phyloP scores from a whole-genome alignment of 129 eudicot genomes.

The Artemisia tridentata region DNA sequence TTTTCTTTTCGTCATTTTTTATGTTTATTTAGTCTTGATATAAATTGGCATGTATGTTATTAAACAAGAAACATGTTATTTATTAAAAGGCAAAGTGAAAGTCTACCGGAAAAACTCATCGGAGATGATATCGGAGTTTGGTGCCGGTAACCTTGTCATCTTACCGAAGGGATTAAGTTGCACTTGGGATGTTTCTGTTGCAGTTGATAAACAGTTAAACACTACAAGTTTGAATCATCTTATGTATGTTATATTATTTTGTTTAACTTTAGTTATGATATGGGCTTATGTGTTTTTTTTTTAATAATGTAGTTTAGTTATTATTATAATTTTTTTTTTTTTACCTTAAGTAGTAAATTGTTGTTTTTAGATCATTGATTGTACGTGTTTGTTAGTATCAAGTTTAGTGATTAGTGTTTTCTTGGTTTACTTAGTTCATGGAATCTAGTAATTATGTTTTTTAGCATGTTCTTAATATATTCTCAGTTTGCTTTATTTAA shows the following conservation, averaged over 20 bases:
- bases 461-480: slow-evolving; percentile 17
- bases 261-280: slow-evolving; percentile 1
- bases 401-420: slow-evolving; percentile 7
- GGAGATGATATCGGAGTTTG: slow-evolving; percentile 73
- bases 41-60: no score
- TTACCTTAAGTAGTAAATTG: slow-evolving; percentile 9
- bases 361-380: slow-evolving; percentile 21
- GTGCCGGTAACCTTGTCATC: slow-evolving; percentile 86
- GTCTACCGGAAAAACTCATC: slow-evolving; percentile 65
- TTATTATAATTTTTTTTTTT: background rate
- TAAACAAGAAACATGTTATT: slow-evolving; percentile 75
- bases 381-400: slow-evolving; percentile 3
- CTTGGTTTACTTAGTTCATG: slow-evolving; percentile 11
- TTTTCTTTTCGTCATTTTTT: no score
- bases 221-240: slow-evolving; percentile 85
- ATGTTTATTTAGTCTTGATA: no score
- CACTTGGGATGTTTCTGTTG: slow-evolving; percentile 91
- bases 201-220: slow-evolving; percentile 92
- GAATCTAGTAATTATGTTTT: slow-evolving; percentile 10
- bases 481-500: slow-evolving; percentile 8
- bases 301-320: slow-evolving; percentile 30
- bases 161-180: slow-evolving; percentile 88
- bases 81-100: slow-evolving; percentile 74
- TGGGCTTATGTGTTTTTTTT: slow-evolving; percentile 37
- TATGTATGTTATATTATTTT: slow-evolving; percentile 33